Percentiles rank a stretch among this genome's conserved stretches.
phyloP scores from a whole-genome alignment of 2,329 filamentous ascomycete species.

The Thelonectria discophora region DNA sequence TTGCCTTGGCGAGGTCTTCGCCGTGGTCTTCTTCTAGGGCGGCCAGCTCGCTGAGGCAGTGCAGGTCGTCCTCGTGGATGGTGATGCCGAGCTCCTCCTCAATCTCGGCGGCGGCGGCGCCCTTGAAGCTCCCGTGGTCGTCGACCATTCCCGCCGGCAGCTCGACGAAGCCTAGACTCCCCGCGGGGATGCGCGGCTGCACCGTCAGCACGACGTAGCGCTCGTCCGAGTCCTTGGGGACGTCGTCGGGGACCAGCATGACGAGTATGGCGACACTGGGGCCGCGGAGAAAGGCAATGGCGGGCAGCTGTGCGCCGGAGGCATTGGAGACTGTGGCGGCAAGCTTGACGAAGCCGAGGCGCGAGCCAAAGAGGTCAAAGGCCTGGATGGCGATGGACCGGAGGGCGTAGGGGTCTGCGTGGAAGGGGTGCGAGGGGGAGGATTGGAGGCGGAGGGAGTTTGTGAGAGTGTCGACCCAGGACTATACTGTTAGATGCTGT shows the following conservation, averaged over 20 bases:
- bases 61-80: constrained; percentile 58
- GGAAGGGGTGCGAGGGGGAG: constrained; percentile 59
- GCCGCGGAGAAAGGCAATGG: constrained; percentile 65
- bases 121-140: constrained; percentile 61
- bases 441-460: constrained; percentile 58
- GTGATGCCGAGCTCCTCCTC: constrained; percentile 66
- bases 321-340: constrained; percentile 58
- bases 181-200: constrained; percentile 65
- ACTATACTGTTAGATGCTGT: constrained; percentile 43
- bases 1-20: constrained; percentile 55
- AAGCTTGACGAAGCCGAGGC: constrained; percentile 67
- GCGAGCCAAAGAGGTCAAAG: constrained; percentile 59
- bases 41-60: constrained; percentile 62
- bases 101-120: constrained; percentile 68
- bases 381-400: constrained; percentile 61
- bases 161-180: constrained; percentile 64
- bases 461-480: constrained; percentile 59
- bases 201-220: constrained; percentile 67
- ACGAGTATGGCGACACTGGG: constrained; percentile 70
- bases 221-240: constrained; percentile 50
- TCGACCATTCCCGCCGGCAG: constrained; percentile 69
- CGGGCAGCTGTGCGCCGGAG: constrained; percentile 60
- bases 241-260: constrained; percentile 63
- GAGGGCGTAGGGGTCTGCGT: constrained; percentile 62
- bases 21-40: constrained; percentile 38